phyloP scores from a whole-genome alignment of 2,329 filamentous ascomycete species.

The Botrytis sinoallii region DNA sequence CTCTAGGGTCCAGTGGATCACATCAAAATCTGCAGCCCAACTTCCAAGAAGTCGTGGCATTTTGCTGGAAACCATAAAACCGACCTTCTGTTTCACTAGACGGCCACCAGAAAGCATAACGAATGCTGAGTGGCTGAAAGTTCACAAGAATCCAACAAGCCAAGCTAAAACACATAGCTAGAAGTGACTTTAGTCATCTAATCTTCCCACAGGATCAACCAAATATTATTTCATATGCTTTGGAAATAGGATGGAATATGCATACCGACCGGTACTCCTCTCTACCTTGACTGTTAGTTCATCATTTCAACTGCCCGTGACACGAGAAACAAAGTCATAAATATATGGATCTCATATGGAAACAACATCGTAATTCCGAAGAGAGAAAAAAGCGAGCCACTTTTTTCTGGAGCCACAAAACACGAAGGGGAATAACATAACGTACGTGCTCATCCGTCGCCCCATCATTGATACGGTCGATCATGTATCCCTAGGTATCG shows the following conservation, averaged over 20 bases:
- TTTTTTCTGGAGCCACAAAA: conserved; percentile 5
- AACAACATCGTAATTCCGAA: not conserved
- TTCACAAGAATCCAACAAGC: not conserved
- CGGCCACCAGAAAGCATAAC: not conserved
- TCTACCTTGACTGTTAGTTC: not conserved
- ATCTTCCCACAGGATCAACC: conserved; percentile 18
- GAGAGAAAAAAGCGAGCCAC: not conserved
- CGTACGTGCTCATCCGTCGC: not conserved
- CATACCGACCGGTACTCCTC: not conserved
- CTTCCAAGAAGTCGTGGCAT: conserved; percentile 4
- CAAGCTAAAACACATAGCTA: not conserved
- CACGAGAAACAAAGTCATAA: conserved; percentile 4
- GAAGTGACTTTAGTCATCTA: conserved; percentile 10
- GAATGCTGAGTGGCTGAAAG: not conserved
- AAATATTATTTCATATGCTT: not conserved
- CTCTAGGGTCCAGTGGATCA: not conserved
- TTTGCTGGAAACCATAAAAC: conserved; percentile 5
- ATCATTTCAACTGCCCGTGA: not conserved
- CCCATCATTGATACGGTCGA: conserved; percentile 7
- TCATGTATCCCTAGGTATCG: not conserved
- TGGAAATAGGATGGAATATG: conserved; percentile 13
- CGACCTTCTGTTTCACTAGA: conserved; percentile 12
- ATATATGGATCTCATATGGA: not conserved
- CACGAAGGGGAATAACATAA: conserved; percentile 3
- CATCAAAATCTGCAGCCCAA: conserved; percentile 8